Conservation (phyloP, 1,139 yeast genomes). For the Blastobotrys petasosporus region DNA sequence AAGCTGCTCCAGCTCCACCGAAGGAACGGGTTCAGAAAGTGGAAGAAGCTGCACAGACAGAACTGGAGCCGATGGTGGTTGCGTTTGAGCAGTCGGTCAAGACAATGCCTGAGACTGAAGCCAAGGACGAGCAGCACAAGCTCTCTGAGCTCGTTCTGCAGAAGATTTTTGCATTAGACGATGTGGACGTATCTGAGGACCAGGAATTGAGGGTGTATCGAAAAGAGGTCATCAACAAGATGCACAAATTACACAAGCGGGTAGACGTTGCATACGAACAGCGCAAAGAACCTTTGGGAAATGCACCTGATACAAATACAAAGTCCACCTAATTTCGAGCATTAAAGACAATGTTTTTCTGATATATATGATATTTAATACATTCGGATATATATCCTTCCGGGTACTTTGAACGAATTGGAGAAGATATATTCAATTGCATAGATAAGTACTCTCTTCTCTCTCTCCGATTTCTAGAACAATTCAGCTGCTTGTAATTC, state of each 20-base stretch:
- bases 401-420: slow-evolving; percentile 3
- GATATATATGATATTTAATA: background rate
- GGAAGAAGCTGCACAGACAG: slow-evolving; percentile 24
- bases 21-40: slow-evolving; percentile 30
- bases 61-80: slow-evolving; percentile 31
- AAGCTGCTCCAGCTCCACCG: slow-evolving; percentile 20
- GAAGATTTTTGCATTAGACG: slow-evolving; percentile 36
- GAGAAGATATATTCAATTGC: background rate
- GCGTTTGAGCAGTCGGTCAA: slow-evolving; percentile 26
- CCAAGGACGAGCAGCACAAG: slow-evolving; percentile 32
- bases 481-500: slow-evolving; percentile 20
- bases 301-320: too few species aligned
- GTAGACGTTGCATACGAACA: slow-evolving; percentile 28
- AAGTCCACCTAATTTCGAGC: too few species aligned
- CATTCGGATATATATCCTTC: too few species aligned
- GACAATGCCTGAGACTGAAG: slow-evolving; percentile 20
- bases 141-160: slow-evolving; percentile 37
- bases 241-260: slow-evolving; percentile 33
- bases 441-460: background rate
- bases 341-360: too few species aligned
- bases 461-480: slow-evolving; percentile 11
- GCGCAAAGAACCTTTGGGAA: slow-evolving; percentile 8
- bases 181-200: slow-evolving; percentile 34
- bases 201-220: slow-evolving; percentile 34
- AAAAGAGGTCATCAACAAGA: slow-evolving; percentile 35